A percentile compares a stretch with the other conserved stretches of the same genome.
Evolutionary conservation across 257 asterid species (phyloP).

Genomic region (Rauvolfia tetraphylla): DNA sequence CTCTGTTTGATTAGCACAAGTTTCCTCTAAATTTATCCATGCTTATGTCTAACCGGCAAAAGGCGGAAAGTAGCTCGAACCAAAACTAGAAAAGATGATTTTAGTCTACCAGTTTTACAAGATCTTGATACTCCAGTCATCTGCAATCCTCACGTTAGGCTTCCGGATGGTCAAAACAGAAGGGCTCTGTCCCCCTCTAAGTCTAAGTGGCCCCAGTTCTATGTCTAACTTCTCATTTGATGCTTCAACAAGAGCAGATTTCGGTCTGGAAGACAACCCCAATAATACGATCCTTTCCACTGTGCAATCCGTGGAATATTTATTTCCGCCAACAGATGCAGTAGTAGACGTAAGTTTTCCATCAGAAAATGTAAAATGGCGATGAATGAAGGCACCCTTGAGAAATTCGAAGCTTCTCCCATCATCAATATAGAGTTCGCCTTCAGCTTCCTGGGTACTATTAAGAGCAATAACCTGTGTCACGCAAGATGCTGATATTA

Average conservation of each 20-base stretch:
- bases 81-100: neutral
- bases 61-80: neutral
- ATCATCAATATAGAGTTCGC: conserved; percentile 84
- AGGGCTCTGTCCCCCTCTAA: conserved; percentile 40
- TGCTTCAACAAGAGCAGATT: conserved; percentile 59
- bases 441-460: conserved; percentile 83
- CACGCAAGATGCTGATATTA: conserved; percentile 1
- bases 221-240: conserved; percentile 47
- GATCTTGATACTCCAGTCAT: conserved; percentile 68
- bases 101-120: conserved; percentile 26
- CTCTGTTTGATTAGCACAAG: neutral
- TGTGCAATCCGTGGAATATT: conserved; percentile 42
- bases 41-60: neutral
- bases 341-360: conserved; percentile 57
- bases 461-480: conserved; percentile 82
- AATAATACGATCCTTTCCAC: conserved; percentile 74
- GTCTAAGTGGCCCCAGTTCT: conserved; percentile 60
- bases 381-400: conserved; percentile 70
- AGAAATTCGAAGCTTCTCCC: conserved; percentile 88
- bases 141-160: conserved; percentile 59
- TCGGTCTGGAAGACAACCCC: conserved; percentile 53
- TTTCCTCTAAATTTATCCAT: neutral
- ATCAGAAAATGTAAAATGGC: conserved; percentile 52
- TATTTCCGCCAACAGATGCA: conserved; percentile 30
- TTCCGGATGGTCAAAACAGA: conserved; percentile 65